Evolutionary conservation across 495 filamentous ascomycete species (phyloP).

Genomic region (Hamigera avellanea): DNA sequence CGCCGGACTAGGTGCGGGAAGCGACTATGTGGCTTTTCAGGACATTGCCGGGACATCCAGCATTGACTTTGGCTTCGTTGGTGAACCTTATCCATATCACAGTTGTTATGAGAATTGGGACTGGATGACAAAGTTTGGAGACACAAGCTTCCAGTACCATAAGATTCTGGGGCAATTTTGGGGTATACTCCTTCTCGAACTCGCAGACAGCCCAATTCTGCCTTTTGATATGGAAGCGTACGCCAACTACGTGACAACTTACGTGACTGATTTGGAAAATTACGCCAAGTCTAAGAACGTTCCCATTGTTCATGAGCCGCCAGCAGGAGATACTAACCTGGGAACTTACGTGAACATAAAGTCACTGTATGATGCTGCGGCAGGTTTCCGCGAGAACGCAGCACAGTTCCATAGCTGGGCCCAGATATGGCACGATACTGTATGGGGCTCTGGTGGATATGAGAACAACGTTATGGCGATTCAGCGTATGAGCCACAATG

Average conservation of each 20-base stretch:
- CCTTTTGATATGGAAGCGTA: conserved; percentile 80
- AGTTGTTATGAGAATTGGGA: conserved; percentile 84
- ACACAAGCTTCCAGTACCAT: conserved; percentile 79
- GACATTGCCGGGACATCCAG: conserved; percentile 86
- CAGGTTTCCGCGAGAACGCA: conserved; percentile 46
- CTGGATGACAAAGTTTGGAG: conserved; percentile 68
- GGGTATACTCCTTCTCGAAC: conserved; percentile 72
- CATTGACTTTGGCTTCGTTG: conserved; percentile 73
- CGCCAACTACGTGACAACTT: conserved; percentile 44
- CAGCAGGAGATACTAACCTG: conserved; percentile 1
- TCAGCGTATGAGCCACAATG: conserved; percentile 56
- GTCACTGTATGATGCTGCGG: conserved; percentile 47
- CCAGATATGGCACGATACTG: conserved; percentile 53
- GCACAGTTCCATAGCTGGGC: conserved; percentile 63
- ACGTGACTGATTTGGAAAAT: conserved; percentile 53
- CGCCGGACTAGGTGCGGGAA: conserved; percentile 62
- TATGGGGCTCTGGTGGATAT: conserved; percentile 55
- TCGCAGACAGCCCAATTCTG: conserved; percentile 66
- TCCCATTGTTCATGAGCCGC: conserved; percentile 19
- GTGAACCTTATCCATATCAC: conserved; percentile 58
- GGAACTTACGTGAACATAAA: conserved; percentile 38
- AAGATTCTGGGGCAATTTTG: conserved; percentile 66
- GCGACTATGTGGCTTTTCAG: conserved; percentile 88
- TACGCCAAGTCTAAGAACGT: conserved; percentile 48
- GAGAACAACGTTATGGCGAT: conserved; percentile 55